Evolutionary conservation across 768 basidiomycete genomes (phyloP), one percentile per base, ranked within the genome.

Genomic region (Boletus rubescentipes): DNA sequence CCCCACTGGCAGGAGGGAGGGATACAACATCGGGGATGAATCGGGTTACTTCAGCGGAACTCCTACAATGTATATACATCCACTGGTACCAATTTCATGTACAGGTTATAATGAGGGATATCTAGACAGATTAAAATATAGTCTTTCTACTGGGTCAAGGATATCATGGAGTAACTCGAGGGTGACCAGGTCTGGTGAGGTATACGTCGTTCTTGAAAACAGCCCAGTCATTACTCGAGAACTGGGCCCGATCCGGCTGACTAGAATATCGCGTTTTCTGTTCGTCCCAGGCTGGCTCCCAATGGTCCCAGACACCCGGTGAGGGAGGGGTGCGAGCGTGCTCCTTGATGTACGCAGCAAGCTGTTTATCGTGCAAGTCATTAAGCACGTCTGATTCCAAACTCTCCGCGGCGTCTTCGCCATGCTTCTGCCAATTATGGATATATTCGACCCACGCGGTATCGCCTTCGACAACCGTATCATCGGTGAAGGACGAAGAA

Each of bases 191-290:
- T 42, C 41, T 42, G 2, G 38, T 36, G 9, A 49, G 38, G 30
- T 49, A 31, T 21, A 49, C 47, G 14, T 39, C 30, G 6, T 31
- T 38, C 47, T 39, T 39, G 29, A 38, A 39, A 18, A 49, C 30
- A 6, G 48, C 48, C 48, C 48, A 49, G 12, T 48, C 47, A 26
- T 30, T 48, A 18, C 47, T 48, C n/a, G 26, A 48, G 20, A 48
- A 38, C 11, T 3, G 23, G 5, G 47, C 20, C 14, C 30, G 38
- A 39, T 49, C 48, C 9, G 30, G 32, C 9, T 2, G 4, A 7
- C 14, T 21, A 14, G 16, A 9, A 11, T 49, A 4, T 20, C 21
- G 16, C 12, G 16, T 18, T 14, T 26, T 16, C 16, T 7, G 34
- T n/a, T 8, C 8, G 11, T 12, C 35, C 46, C 26, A 37, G 26